phyloP scores from a whole-genome alignment of 805 yeast species.

The Candida odintsovae region DNA sequence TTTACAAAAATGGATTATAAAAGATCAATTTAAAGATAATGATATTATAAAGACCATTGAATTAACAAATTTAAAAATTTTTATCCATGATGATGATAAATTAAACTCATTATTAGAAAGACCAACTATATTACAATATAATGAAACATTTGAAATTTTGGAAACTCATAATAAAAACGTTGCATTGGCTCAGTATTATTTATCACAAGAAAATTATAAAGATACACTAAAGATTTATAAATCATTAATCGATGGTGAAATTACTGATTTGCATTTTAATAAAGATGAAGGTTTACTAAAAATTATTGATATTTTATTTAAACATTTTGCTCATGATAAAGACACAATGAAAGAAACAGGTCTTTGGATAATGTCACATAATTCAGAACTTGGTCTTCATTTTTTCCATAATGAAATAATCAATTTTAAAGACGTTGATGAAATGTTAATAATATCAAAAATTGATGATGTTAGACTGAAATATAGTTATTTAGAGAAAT shows the following conservation, averaged over 20 bases:
- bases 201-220: background rate
- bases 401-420: slow-evolving; percentile 6
- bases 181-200: background rate
- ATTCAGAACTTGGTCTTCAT: slow-evolving; percentile 4
- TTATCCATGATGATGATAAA: slow-evolving; percentile 7
- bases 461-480: slow-evolving; percentile 6
- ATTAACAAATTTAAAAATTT: slow-evolving; percentile 9
- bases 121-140: slow-evolving; percentile 2
- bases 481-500: slow-evolving; percentile 5
- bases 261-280: background rate
- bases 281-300: background rate
- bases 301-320: slow-evolving; percentile 3
- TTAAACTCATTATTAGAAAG: slow-evolving; percentile 5
- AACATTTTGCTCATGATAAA: background rate
- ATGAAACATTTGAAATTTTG: slow-evolving; percentile 4
- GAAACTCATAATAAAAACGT: background rate
- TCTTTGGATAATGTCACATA: slow-evolving; percentile 4
- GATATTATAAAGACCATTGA: slow-evolving; percentile 16
- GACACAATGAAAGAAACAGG: slow-evolving; percentile 5
- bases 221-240: slow-evolving; percentile 3
- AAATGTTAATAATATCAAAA: slow-evolving; percentile 3
- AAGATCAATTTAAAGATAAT: slow-evolving; percentile 6
- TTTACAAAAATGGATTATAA: slow-evolving; percentile 19
- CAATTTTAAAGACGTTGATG: background rate
- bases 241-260: slow-evolving; percentile 1